These are phyloP conservation scores for Mrakia hoshinonis DNA, from an alignment of 768 basidiomycete species.

Conservation along the genomic window DNA sequence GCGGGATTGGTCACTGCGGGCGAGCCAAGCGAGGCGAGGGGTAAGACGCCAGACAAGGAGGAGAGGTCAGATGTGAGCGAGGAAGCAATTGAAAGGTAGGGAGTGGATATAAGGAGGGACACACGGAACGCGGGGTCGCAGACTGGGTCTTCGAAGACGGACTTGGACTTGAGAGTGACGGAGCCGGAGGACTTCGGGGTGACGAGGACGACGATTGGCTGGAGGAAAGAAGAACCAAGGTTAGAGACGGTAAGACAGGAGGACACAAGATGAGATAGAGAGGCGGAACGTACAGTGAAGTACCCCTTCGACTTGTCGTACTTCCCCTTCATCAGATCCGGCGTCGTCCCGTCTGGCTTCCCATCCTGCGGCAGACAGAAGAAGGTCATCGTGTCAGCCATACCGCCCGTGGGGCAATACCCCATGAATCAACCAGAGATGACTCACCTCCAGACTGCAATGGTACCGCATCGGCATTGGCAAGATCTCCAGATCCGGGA, in stretches of 20 bases:
- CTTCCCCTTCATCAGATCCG: conserved; percentile 22
- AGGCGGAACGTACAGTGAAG: conserved; percentile 13
- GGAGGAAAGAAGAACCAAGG: no score
- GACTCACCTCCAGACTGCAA: conserved; percentile 16
- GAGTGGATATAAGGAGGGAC: neutral
- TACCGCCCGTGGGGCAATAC: no score
- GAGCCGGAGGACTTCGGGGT: conserved; percentile 15
- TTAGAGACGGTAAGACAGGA: neutral
- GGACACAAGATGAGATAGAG: neutral
- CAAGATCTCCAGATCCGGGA: conserved; percentile 28
- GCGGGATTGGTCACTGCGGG: conserved; percentile 16
- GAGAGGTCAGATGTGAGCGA: no score
- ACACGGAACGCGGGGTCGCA: conserved; percentile 24
- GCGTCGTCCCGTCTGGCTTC: conserved; percentile 24
- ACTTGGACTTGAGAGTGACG: conserved; percentile 17
- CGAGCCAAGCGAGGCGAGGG: neutral
- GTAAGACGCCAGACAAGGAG: no score
- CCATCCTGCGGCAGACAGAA: conserved; percentile 6
- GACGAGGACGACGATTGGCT: conserved; percentile 28
- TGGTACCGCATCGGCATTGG: conserved; percentile 26
- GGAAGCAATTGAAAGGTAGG: neutral
- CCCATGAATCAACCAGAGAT: neutral
- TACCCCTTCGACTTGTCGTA: conserved; percentile 27
- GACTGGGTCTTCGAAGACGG: conserved; percentile 5
- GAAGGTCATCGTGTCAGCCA: neutral